Conservation (phyloP, 139 green algal genomes). For the Picochlorum sp. region DNA sequence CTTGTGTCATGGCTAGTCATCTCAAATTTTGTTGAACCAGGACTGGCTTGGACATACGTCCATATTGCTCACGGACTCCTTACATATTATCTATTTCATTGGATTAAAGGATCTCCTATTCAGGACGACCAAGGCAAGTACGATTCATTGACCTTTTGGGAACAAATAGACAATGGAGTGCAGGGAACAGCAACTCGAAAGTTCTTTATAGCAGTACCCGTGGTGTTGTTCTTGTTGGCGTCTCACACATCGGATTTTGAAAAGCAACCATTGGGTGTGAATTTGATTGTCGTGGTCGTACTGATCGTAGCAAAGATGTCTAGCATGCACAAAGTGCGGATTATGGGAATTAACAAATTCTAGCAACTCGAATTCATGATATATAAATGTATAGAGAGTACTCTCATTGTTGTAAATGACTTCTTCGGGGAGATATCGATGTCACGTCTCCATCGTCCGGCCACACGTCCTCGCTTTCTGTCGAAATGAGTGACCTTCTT, state of each 20-base stretch:
- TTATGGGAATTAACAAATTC: conserved; percentile 71
- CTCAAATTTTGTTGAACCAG: conserved; percentile 51
- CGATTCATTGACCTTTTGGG: conserved; percentile 82
- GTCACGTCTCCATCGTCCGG: conserved; percentile 10
- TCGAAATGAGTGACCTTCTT: neutral
- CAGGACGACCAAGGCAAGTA: conserved; percentile 72
- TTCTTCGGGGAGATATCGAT: neutral
- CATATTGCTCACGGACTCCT: conserved; percentile 71
- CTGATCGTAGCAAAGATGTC: conserved; percentile 78
- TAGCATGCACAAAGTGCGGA: conserved; percentile 71
- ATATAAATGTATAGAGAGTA: neutral
- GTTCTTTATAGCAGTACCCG: conserved; percentile 76
- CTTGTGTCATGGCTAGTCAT: conserved; percentile 60
- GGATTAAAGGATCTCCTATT: conserved; percentile 73
- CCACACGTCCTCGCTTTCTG: conserved; percentile 20
- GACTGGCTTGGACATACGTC: conserved; percentile 81
- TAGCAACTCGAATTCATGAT: conserved; percentile 13
- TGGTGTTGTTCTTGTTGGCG: conserved; percentile 75
- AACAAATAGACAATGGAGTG: conserved; percentile 61
- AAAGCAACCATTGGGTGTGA: conserved; percentile 74
- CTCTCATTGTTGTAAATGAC: neutral
- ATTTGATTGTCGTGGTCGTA: conserved; percentile 69
- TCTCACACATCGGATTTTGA: conserved; percentile 75
- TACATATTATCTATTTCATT: conserved; percentile 84
- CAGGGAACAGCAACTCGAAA: conserved; percentile 75